Evolutionary conservation across 805 yeast genomes (phyloP).

Genomic region (Schwanniomyces yamadae): DNA sequence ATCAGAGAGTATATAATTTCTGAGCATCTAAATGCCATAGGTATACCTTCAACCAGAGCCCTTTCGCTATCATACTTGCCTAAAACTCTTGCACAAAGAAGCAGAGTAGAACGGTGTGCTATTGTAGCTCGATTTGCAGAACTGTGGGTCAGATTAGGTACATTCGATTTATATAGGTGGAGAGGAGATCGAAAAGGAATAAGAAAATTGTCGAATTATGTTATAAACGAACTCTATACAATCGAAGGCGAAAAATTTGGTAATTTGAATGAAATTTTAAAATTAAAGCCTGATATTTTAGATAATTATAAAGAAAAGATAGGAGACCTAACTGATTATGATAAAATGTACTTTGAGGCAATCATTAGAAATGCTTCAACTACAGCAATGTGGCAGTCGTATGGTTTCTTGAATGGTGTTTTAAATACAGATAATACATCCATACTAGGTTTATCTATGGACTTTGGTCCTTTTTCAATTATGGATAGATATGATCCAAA

Average conservation of each 20-base stretch:
- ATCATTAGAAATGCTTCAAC: constrained; percentile 71
- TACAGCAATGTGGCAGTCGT: constrained; percentile 84
- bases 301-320: constrained; percentile 17
- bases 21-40: constrained; percentile 76
- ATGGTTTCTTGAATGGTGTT: constrained; percentile 93
- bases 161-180: constrained; percentile 78
- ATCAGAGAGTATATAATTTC: constrained; percentile 84
- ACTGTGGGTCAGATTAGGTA: constrained; percentile 85
- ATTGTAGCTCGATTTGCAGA: constrained; percentile 80
- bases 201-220: constrained; percentile 64
- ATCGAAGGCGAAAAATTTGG: constrained; percentile 26
- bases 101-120: constrained; percentile 76
- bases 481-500: constrained; percentile 81
- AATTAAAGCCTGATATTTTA: constrained; percentile 19
- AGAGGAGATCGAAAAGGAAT: constrained; percentile 67
- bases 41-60: constrained; percentile 86
- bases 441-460: constrained; percentile 82
- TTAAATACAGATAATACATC: constrained; percentile 93
- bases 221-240: constrained; percentile 62
- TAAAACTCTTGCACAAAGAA: constrained; percentile 70
- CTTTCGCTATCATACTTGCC: constrained; percentile 72
- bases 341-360: constrained; percentile 67
- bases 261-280: constrained; percentile 23
- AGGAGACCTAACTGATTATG: constrained; percentile 57
- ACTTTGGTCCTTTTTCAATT: constrained; percentile 93